Evolutionary conservation across 257 asterid genomes (phyloP), one percentile per base, ranked within the genome.

Genomic region (Lavandula angustifolia): DNA sequence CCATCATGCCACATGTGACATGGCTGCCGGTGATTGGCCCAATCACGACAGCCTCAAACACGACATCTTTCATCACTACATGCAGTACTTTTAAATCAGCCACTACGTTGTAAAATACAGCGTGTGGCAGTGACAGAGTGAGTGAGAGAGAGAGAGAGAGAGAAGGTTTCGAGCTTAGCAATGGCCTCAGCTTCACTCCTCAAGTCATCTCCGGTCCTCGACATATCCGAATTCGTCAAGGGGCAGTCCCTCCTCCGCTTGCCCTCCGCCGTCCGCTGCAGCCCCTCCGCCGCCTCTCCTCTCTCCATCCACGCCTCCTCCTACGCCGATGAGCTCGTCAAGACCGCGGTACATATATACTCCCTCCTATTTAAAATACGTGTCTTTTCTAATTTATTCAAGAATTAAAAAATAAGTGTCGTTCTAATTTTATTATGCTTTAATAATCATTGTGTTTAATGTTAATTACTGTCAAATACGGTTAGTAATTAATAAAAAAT

Each of bases 141-240:
- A n/a, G 32, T 60, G 46, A 70, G 44, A 33, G 56, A 50, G 14
- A 47, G 32, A 29, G 51, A 38, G 49, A 34, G 49, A 40, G 9
- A 12, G 13, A 66, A 32, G 11, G 6, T 37, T 7, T 22, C 27
- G 27, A 22, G 27, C 27, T 22, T 22, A 69, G 62, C 75, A 78
- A 90, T 90, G 97, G 97, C 95, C 66, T 82, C 95, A 50, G 89
- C 95, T 32, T 88, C 98, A 65, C 92, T 89, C 69, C 86, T 90
- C 79, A 90, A 87, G 79, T 69, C 95, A 64, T 82, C 96, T 18
- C 81, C 78, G 2, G 94, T 86, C 53, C 81, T 91, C 50, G 94
- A 81, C 79, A 88, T 84, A 58, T 86, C 95, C 9, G 95, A 91
- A 41, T 91, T 86, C 29, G 73, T 87, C 5, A 91, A 86, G 74